Conservation (phyloP, 345 rosid genomes). For the Zanthoxylum bungeanum region DNA sequence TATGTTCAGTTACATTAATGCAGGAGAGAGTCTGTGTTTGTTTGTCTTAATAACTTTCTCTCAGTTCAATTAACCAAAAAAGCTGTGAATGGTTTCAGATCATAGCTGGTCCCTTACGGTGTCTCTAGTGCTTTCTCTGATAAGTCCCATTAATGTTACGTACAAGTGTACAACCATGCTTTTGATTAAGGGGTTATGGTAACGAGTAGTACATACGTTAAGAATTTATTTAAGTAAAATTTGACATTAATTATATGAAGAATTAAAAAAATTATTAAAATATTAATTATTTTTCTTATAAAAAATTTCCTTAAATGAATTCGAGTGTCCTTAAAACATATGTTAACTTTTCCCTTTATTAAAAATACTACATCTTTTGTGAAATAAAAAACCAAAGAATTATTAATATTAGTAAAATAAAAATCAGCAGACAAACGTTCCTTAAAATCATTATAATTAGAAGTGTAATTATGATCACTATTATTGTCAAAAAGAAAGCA, state of each 20-base stretch:
- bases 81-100: slow-evolving; percentile 26
- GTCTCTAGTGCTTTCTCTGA: slow-evolving; percentile 47
- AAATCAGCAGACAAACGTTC: slow-evolving; percentile 10
- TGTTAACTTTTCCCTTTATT: no score
- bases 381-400: slow-evolving; percentile 10
- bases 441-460: slow-evolving; percentile 20
- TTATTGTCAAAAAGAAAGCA: slow-evolving; percentile 28
- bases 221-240: no score
- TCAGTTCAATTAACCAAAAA: slow-evolving; percentile 10
- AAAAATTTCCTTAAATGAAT: no score
- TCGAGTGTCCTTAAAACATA: no score
- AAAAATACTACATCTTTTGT: slow-evolving; percentile 6
- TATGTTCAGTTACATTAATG: slow-evolving; percentile 42
- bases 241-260: no score
- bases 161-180: slow-evolving; percentile 5
- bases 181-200: no score
- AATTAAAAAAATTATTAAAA: no score
- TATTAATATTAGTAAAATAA: not conserved
- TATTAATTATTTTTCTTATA: no score
- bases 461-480: slow-evolving; percentile 27
- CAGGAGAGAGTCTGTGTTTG: slow-evolving; percentile 18
- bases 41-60: slow-evolving; percentile 10
- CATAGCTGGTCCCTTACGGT: slow-evolving; percentile 14
- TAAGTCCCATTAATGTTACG: slow-evolving; percentile 33
- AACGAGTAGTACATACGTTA: no score